Base-by-base conservation (phyloP, 2,329 filamentous ascomycete genomes). In the Colletotrichum salicis region DNA sequence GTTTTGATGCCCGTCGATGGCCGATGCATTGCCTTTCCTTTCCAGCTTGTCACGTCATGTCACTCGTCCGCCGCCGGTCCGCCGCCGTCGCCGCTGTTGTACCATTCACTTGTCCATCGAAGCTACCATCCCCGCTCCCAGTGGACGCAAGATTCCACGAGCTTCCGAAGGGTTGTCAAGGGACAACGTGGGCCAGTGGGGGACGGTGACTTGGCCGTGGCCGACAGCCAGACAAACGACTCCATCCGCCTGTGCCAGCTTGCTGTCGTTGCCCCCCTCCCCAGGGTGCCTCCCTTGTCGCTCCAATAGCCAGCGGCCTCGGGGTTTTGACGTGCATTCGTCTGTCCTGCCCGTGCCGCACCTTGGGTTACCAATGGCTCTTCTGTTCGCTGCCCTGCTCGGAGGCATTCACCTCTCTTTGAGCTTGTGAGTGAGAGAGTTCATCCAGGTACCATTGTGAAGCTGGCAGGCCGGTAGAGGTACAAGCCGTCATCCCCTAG, bases 171-270 rank as follows among this genome's bases (percentile, higher is more conserved):
- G 41, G 52, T 19, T 72, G 70, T 60, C 55, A 45, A 52, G 65
- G 60, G 29, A 41, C 65, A 70, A 71, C 65, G 55, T 72, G 70
- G 70, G 70, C 70, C 54, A 70, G 70, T 70, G 70, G 65, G 69
- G 70, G 66, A 70, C 37, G 66, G 54, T 70, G 31, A 70, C 66
- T 64, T 61, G 70, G 55, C 59, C 60, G 59, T 22, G 27, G 35
- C n/a, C 29, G 45, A 58, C 19, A 45, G 12, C 29, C 37, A 51
- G 35, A 45, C 63, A 13, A 65, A 29, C 55, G 51, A n/a, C 45
- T 29, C 52, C 24, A 37, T 35, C 51, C 57, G 54, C 57, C 64
- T 69, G 33, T 69, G 65, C 45, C 37, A 67, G 52, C 70, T 64
- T 64, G 33, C 35, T 52, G 56, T 45, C 22, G 33, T 57, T 48